Evolutionary conservation across 495 filamentous ascomycete species (phyloP).

Genomic region (Podospora fimiseda): DNA sequence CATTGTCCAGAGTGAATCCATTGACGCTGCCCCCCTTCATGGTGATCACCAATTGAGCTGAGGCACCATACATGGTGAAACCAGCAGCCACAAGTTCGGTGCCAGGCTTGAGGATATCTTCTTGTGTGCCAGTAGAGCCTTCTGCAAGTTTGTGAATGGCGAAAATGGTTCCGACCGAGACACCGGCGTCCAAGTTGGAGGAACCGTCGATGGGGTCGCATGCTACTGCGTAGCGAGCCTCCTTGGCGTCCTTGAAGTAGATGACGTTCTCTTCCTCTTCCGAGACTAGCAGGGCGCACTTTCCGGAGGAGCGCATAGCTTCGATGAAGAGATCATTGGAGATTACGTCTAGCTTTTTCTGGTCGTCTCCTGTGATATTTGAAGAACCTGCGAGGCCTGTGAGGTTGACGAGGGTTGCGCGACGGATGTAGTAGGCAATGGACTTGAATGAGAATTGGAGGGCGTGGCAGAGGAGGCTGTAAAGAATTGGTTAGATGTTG

Average conservation of each 20-base stretch:
- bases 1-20: constrained; percentile 94
- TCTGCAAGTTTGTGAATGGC: constrained; percentile 82
- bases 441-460: constrained; percentile 99
- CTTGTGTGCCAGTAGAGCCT: constrained; percentile 60
- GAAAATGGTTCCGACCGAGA: constrained; percentile 98
- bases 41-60: constrained; percentile 90
- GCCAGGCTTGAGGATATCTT: constrained; percentile 82
- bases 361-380: constrained; percentile 94
- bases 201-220: constrained; percentile 98
- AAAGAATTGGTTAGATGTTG: neutral
- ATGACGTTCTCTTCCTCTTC: constrained; percentile 94
- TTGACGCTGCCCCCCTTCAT: constrained; percentile 93
- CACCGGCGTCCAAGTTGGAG: constrained; percentile 94
- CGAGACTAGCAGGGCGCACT: constrained; percentile 84
- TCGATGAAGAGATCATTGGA: constrained; percentile 96
- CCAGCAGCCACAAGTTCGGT: constrained; percentile 87
- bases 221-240: constrained; percentile 88
- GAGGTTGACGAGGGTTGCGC: constrained; percentile 94
- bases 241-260: constrained; percentile 68
- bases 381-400: constrained; percentile 90
- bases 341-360: constrained; percentile 99
- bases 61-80: constrained; percentile 99
- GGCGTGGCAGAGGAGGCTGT: constrained; percentile 88
- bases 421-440: constrained; percentile 98
- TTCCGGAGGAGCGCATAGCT: constrained; percentile 85